These are phyloP conservation scores for Terana coerulea DNA, from an alignment of 768 basidiomycete genomes.

Conservation along the genomic window DNA sequence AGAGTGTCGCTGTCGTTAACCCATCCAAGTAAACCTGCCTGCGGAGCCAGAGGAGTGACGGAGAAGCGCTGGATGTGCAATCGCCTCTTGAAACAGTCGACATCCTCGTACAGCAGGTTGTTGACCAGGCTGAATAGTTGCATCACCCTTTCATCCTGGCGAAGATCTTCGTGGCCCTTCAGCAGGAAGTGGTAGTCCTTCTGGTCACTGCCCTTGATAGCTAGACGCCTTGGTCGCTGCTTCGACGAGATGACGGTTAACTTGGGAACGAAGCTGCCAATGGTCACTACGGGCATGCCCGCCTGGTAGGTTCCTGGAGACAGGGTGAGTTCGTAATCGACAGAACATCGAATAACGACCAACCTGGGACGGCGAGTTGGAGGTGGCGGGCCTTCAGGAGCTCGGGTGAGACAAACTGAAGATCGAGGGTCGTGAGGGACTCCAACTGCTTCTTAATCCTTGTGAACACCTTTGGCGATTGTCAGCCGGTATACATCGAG, in stretches of 20 bases:
- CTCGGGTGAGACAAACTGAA: slow-evolving; percentile 96
- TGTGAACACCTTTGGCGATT: slow-evolving; percentile 75
- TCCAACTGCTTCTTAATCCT: slow-evolving; percentile 94
- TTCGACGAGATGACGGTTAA: slow-evolving; percentile 94
- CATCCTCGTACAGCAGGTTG: slow-evolving; percentile 87
- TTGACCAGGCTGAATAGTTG: slow-evolving; percentile 97
- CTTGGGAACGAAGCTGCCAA: slow-evolving; percentile 82
- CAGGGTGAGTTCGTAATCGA: background rate
- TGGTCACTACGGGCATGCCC: slow-evolving; percentile 78
- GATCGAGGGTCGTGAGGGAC: slow-evolving; percentile 81
- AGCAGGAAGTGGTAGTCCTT: slow-evolving; percentile 88
- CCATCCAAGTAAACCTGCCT: slow-evolving; percentile 94
- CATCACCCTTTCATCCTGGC: slow-evolving; percentile 99
- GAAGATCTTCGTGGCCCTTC: slow-evolving; percentile 98
- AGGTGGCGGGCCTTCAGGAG: slow-evolving; percentile 85
- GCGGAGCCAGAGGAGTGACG: slow-evolving; percentile 92
- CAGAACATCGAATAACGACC: slow-evolving; percentile 13
- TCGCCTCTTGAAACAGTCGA: slow-evolving; percentile 93
- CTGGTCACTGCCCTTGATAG: slow-evolving; percentile 86
- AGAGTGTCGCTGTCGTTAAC: slow-evolving; percentile 94
- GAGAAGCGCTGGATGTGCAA: slow-evolving; percentile 91
- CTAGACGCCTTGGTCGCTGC: slow-evolving; percentile 88
- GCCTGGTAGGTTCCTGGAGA: slow-evolving; percentile 83
- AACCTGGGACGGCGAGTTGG: slow-evolving; percentile 95
- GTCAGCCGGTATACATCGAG: no score